Conservation (phyloP, 2,329 filamentous ascomycete species). For the Lithohypha guttulata region DNA sequence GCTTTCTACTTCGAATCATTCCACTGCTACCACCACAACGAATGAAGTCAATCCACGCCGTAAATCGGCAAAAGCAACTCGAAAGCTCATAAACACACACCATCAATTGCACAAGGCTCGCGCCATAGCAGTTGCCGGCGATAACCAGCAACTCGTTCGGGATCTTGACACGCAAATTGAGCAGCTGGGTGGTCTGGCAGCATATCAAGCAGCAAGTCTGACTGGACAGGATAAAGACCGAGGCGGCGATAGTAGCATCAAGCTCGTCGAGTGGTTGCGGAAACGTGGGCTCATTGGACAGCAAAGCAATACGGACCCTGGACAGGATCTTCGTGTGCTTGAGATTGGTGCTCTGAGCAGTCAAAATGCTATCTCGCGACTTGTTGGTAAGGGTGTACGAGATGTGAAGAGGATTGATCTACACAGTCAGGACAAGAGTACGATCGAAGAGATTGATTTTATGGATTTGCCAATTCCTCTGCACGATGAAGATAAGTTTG, state of each 20-base stretch:
- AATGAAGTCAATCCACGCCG: constrained; percentile 7
- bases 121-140: constrained; percentile 39
- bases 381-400: constrained; percentile 23
- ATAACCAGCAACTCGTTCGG: constrained; percentile 32
- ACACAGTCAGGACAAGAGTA: constrained; percentile 64
- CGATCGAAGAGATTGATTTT: constrained; percentile 83
- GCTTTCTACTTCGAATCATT: constrained; percentile 5
- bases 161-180: constrained; percentile 34
- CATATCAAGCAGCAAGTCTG: constrained; percentile 53
- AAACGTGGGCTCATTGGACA: constrained; percentile 20
- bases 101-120: constrained; percentile 50
- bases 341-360: constrained; percentile 84
- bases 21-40: neutral
- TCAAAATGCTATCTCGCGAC: constrained; percentile 69
- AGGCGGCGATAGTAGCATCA: constrained; percentile 52
- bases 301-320: neutral
- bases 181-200: constrained; percentile 48
- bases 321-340: constrained; percentile 51
- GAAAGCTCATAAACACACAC: constrained; percentile 48
- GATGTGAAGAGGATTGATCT: constrained; percentile 63
- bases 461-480: constrained; percentile 72
- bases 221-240: constrained; percentile 49
- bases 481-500: constrained; percentile 45
- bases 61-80: constrained; percentile 44
- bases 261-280: constrained; percentile 49